Conservation (phyloP, 108 stramenopile species). For the Licmophora abbreviata region DNA sequence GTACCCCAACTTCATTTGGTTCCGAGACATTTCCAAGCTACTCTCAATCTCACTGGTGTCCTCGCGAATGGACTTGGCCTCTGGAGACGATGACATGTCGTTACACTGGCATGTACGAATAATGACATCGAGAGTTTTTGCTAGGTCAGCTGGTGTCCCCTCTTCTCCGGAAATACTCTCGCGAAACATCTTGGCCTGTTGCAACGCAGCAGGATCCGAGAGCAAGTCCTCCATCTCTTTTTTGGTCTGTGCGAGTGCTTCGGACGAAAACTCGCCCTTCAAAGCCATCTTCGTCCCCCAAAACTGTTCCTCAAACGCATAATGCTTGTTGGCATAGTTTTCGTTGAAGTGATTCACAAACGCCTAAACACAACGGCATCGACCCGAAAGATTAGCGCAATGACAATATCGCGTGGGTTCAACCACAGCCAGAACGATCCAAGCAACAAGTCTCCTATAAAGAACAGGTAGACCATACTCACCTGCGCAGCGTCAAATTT, state of each 20-base stretch:
- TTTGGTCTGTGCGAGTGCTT: conserved; percentile 47
- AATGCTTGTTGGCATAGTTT: conserved; percentile 42
- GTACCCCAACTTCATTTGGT: conserved; percentile 39
- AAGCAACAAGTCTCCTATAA: too few species aligned
- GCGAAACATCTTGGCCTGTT: conserved; percentile 25
- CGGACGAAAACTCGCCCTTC: conserved; percentile 38
- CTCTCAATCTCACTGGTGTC: conserved; percentile 49
- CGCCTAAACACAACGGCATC: conserved; percentile 21
- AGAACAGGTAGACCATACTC: too few species aligned
- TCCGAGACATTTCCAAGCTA: conserved; percentile 41
- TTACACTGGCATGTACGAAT: conserved; percentile 49
- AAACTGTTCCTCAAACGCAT: conserved; percentile 58
- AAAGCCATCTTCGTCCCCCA: conserved; percentile 80
- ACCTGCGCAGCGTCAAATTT: too few species aligned
- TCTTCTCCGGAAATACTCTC: conserved; percentile 4
- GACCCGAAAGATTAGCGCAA: too few species aligned
- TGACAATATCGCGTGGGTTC: too few species aligned
- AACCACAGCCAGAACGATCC: too few species aligned
- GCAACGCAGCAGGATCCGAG: conserved; percentile 27
- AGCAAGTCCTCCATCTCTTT: conserved; percentile 59
- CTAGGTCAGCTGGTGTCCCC: conserved; percentile 8
- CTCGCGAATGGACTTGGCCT: conserved; percentile 36
- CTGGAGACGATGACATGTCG: conserved; percentile 36
- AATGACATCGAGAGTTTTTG: conserved; percentile 40
- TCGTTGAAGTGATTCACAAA: conserved; percentile 53